Base-by-base conservation (phyloP, 2,329 filamentous ascomycete species). In the Colletotrichum sp. region DNA sequence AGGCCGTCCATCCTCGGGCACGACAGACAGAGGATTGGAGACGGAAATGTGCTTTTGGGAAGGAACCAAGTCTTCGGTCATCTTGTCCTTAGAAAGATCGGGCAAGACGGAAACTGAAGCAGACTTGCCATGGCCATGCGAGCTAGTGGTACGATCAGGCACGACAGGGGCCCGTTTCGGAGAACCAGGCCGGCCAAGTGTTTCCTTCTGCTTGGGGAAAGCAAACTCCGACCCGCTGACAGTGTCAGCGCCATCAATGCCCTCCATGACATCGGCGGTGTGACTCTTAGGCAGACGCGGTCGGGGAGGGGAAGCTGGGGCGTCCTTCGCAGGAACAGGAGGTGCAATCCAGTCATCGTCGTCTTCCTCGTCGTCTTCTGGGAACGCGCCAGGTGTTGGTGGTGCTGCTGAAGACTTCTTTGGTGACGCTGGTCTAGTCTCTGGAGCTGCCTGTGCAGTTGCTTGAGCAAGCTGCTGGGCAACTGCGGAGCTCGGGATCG, bases 271-370 rank as follows among this genome's bases (percentile, higher is more conserved):
- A 80, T 94, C 92, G 1, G 90, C 86, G 30, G 93, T 89, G 73
- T 92, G 86, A 78, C 89, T 93, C 83, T 93, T 95, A 5, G 87
- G 82, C 28, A 94, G 83, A 39, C 84, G 86, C 18, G 90, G 90
- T 70, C 90, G 88, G 10, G 87, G 86, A 70, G 84, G 88, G 63
- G 83, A 84, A n/a, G 82, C 78, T 12, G 82, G 82, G 5, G 83
- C 81, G 43, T 81, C 81, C 76, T 74, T 84, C 78, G 81, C 75
- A 72, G 76, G 83, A n/a, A 81, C 82, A 4, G 82, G 82, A 5
- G 91, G 89, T 8, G 91, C 87, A 78, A 93, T 92, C 92, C 92
- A 93, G 74, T 93, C 91, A 65, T 92, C 87, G 67, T 92, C 90
- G 64, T 89, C 87, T 16, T 83, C 81, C 13, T 80, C 81, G 6